Evolutionary conservation across 805 yeast genomes (phyloP), one percentile per base, ranked within the genome.

Genomic region (Clavispora carvajalis): DNA sequence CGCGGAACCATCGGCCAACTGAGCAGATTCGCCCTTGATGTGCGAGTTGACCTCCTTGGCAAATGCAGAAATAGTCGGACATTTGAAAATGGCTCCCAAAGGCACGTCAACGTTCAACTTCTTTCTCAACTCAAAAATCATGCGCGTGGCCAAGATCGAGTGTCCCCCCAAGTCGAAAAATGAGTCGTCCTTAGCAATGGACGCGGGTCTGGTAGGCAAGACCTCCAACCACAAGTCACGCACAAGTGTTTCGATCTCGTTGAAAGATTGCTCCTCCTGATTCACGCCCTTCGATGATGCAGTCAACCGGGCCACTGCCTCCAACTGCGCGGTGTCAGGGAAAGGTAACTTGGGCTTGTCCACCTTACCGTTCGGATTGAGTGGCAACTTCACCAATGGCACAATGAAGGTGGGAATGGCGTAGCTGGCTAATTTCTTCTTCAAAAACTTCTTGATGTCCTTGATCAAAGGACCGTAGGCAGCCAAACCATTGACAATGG

Each of bases 121-220:
- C 67, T 85, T 83, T 60, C 97, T 78, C 52, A 93, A 76, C 51
- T 85, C 90, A 55, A 93, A 93, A 46, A 93, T 91, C 96, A 93
- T 89, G 59, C 95, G 79, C 0, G 99, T 95, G 7, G 98, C 98
- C 47, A 93, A 71, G 54, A 93, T 91, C 1, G 98, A 91, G 63
- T 93, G 99, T 2, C 99, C 99, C 44, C 99, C 99, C 39, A 95
- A 69, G 58, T 93, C 99, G 57, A 93, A 93, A 77, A 93, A 93
- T 1, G 95, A 85, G 60, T 93, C 99, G 2, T 76, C 76, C 24
- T 83, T 82, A 22, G 82, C 71, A 33, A 89, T 74, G 2, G 85
- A 66, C 1, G 91, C 83, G 6, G 97, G 96, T 47, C 79, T 76
- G 50, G 80, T 84, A 33, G 98, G 98, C 51, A 93, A 73, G 10